Evolutionary conservation across 768 basidiomycete species (phyloP).

Genomic region (Tulasnella sp.): DNA sequence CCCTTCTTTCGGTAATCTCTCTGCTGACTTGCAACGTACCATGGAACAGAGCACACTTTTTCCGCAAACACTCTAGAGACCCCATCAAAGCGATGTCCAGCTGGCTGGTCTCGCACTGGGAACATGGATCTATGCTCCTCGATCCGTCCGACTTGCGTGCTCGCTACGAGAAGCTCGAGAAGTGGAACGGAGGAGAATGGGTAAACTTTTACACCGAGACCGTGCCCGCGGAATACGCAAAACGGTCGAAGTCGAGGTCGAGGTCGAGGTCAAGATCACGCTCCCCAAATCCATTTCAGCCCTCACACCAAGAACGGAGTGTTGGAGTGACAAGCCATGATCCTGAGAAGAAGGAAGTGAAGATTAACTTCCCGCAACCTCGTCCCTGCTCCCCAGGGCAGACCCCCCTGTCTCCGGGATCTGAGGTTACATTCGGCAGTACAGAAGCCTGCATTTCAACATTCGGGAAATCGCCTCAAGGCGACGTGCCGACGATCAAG

Average conservation of each 20-base stretch:
- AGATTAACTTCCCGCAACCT: constrained; percentile 18
- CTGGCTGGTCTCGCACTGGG: constrained; percentile 59
- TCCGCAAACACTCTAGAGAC: constrained; percentile 57
- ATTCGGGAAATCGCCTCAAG: not conserved
- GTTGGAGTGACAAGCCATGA: not conserved
- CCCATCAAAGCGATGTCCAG: constrained; percentile 55
- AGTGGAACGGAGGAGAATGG: constrained; percentile 56
- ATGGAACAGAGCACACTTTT: constrained; percentile 48
- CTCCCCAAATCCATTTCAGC: not conserved
- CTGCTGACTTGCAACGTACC: not conserved
- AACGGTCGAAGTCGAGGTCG: not conserved
- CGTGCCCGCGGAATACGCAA: constrained; percentile 20
- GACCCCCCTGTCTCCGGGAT: not conserved
- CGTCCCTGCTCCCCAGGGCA: not conserved
- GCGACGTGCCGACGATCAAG: not conserved
- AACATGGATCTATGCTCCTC: constrained; percentile 64
- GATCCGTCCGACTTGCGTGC: constrained; percentile 55
- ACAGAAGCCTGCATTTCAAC: not conserved
- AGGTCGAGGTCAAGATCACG: not conserved
- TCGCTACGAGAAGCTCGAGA: constrained; percentile 55
- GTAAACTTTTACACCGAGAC: constrained; percentile 66
- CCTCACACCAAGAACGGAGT: not conserved
- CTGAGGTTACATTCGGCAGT: not conserved
- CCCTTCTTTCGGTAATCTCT: not conserved
- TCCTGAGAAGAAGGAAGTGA: not conserved